Evolutionary conservation across 192 early-diverging fungal genomes (phyloP), one percentile per base, ranked within the genome.

Genomic region (Backusella morwellensis): DNA sequence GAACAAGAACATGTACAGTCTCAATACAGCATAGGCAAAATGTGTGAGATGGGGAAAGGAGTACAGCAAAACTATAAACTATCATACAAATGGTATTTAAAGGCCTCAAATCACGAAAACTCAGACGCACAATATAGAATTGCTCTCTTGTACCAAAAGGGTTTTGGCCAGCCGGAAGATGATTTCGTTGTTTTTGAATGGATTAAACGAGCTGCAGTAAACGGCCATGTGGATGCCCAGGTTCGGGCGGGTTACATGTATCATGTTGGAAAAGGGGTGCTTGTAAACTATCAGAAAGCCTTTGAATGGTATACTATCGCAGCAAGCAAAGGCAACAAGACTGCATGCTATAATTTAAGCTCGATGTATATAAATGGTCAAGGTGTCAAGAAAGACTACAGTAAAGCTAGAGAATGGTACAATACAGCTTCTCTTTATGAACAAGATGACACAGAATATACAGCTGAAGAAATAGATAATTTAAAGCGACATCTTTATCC

Each of bases 361-460:
- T 91, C 90, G 76, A 84, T 93, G 47, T 95, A 92, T 74, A 93
- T 91, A 68, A 91, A 94, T 85, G 95, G 94, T 3, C 82, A 91
- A 32, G 95, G 93, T 0, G 78, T 87, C 5, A 76, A 85, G 23
- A 73, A 88, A 44, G 82, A 89, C 70, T 77, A 88, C 74, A 73
- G 14, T 23, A 75, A 86, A 66, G 91, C 90, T 2, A 79, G 90
- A 15, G 78, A 84, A 67, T 92, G 86, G 82, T 92, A 90, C 68
- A 71, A 76, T 38, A 54, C 77, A 32, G 90, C 91, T 19, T 89
- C 90, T 36, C 44, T 76, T 3, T 85, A 90, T 44, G 42, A 44
- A 14, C 1, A 17, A 44, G 3, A 44, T 17, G 42, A 12, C 42
- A 17, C 15, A 44, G 14, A 44, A 14, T 44, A 44, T 44, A 12